A percentile compares a stretch with the other conserved stretches of the same genome.
phyloP scores from a whole-genome alignment of 352 stramenopile species.

The Globisporangium camurandrum region DNA sequence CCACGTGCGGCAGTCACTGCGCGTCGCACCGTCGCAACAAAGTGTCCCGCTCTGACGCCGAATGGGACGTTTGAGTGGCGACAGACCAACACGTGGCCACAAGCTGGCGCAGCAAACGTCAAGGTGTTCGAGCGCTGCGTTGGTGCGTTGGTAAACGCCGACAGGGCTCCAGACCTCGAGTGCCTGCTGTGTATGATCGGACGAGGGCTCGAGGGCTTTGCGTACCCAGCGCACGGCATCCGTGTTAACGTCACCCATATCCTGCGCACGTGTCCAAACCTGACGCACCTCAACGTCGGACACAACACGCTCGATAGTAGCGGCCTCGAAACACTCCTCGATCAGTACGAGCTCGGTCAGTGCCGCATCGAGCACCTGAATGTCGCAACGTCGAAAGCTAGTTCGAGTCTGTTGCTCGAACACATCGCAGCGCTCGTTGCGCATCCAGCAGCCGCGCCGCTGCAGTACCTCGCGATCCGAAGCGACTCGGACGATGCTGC shows the following conservation, averaged over 20 bases:
- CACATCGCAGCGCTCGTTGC: slow-evolving; percentile 14
- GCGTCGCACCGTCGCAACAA: slow-evolving; percentile 1
- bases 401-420: slow-evolving; percentile 4
- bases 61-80: background rate
- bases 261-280: slow-evolving; percentile 15
- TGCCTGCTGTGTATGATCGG: slow-evolving; percentile 12
- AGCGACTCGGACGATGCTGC: background rate
- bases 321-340: slow-evolving; percentile 14
- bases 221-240: slow-evolving; percentile 8
- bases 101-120: background rate
- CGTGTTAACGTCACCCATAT: slow-evolving; percentile 14
- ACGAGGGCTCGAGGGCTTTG: slow-evolving; percentile 12
- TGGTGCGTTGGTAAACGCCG: background rate
- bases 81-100: slow-evolving; percentile 5
- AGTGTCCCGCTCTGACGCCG: slow-evolving; percentile 3
- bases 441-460: slow-evolving; percentile 5
- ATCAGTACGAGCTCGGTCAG: slow-evolving; percentile 5
- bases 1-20: background rate
- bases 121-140: background rate
- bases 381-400: slow-evolving; percentile 10
- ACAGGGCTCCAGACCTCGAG: background rate
- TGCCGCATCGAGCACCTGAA: slow-evolving; percentile 14
- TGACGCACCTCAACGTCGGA: slow-evolving; percentile 14
- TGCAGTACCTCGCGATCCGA: slow-evolving; percentile 13
- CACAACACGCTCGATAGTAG: slow-evolving; percentile 12